Percentiles rank a stretch among this genome's conserved stretches.
These are phyloP conservation scores for Tubosaeta brunneosetosa DNA, from an alignment of 768 basidiomycete genomes.

Conservation along the genomic window DNA sequence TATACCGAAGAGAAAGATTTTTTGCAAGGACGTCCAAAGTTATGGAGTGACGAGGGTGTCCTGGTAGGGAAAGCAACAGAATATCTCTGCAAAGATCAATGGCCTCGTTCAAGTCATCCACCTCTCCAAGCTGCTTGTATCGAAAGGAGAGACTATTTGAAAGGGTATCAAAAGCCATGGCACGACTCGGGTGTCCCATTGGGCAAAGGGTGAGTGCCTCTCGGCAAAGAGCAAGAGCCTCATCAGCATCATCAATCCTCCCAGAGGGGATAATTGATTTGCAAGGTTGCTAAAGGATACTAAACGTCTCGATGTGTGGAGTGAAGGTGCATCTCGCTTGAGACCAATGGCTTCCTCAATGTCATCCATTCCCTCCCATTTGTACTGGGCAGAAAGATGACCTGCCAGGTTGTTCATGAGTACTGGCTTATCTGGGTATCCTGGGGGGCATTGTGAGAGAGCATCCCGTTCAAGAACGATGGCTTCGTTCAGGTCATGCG, in stretches of 20 bases:
- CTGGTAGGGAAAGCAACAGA: background rate
- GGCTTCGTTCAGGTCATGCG: background rate
- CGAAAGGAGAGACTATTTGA: background rate
- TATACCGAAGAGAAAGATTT: background rate
- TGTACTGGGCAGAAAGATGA: too few species aligned
- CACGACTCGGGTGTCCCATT: background rate
- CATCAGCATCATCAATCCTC: background rate
- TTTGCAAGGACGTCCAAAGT: background rate
- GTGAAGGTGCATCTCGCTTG: too few species aligned
- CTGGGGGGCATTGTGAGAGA: background rate
- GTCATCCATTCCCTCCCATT: too few species aligned
- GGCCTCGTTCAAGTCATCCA: background rate
- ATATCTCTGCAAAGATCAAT: background rate
- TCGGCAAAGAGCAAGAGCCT: background rate
- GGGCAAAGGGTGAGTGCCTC: background rate
- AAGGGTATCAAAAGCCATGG: background rate
- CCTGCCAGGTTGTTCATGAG: background rate
- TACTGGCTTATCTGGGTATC: background rate
- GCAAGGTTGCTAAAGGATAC: too few species aligned
- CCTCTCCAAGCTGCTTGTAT: background rate
- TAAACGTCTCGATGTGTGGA: too few species aligned
- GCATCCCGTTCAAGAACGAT: background rate
- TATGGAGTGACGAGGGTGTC: background rate
- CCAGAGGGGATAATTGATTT: too few species aligned
- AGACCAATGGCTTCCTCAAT: too few species aligned